Evolutionary conservation across 169 alveolate species (phyloP).

Genomic region (Eimeria brunetti): DNA sequence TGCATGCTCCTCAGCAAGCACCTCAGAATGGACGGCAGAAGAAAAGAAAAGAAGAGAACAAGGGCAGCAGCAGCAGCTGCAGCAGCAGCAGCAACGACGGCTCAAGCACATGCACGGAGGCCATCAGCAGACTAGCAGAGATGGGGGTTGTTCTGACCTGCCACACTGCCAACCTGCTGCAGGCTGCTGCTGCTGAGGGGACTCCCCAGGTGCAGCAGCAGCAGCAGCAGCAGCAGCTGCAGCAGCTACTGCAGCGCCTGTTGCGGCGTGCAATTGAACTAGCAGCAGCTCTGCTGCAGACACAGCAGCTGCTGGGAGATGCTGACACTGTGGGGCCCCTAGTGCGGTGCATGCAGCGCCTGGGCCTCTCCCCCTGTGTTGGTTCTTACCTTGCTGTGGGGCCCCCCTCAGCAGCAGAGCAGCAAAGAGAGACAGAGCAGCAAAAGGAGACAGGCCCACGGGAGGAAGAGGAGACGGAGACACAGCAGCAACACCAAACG

Average conservation of each 20-base stretch:
- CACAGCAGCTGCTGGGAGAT: not conserved
- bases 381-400: not conserved
- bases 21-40: not conserved
- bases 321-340: not conserved
- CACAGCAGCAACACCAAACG: not conserved
- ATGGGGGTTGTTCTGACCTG: slow-evolving; percentile 1
- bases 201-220: not conserved
- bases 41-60: not conserved
- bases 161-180: slow-evolving; percentile 17
- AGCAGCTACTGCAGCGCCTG: slow-evolving; percentile 31
- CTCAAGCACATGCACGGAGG: not conserved
- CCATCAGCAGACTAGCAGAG: slow-evolving; percentile 5
- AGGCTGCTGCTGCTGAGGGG: slow-evolving; percentile 26
- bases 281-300: slow-evolving; percentile 10
- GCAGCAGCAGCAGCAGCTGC: not conserved
- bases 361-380: not conserved
- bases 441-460: not conserved
- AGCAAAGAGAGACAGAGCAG: not conserved
- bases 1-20: not conserved
- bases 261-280: slow-evolving; percentile 20
- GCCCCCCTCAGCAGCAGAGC: not conserved
- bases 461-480: not conserved
- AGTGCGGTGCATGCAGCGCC: slow-evolving; percentile 15
- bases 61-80: not conserved
- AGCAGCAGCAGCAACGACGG: not conserved